Evolutionary conservation across 345 rosid species (phyloP), one percentile per base, ranked within the genome.

Genomic region (Rhizophora mangle): DNA sequence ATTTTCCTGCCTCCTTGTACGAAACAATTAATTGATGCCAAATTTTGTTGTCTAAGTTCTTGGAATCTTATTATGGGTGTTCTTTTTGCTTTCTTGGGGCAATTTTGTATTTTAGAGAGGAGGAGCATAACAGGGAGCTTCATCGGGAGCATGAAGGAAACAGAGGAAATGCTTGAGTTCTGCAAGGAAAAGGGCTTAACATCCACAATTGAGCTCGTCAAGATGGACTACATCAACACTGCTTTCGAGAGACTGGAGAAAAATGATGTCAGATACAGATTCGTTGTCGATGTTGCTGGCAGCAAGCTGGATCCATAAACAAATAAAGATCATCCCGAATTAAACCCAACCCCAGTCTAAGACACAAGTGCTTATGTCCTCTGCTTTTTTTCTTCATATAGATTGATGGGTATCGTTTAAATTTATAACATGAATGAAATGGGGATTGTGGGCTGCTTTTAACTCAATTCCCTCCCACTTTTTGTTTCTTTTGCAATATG

Each of bases 251-350:
- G 99, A 82, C 90, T 91, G 6, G 91, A 88, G 82, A 91, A 90
- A 82, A 95, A 95, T 29, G 97, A 95, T 66, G 99, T 88, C n/a
- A 82, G 99, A 68, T 91, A 91, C 53, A 76, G 97, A 73, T 95
- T 95, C n/a, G 96, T 89, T 0, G 91, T 95, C 21, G 99, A 95
- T 72, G 90, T 95, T 1, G 88, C 82, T 1, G 97, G 99, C 71
- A 95, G 97, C 87, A 87, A 87, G 68, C 85, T 95, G 47, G 79
- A 83, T 31, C 64, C 68, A 15, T 83, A 63, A 77, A 39, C 26
- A 52, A 20, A 19, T 24, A 8, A 21, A 22, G 29, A 2, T 24
- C 60, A 2, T 24, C 60, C 18, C 1, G 49, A 56, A 24, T 56
- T 24, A 8, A 8, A 24, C 30, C 58, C 26, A 4, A 56, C 60